phyloP scores from a whole-genome alignment of 2,329 filamentous ascomycete species.

The Fusarium torreyae region DNA sequence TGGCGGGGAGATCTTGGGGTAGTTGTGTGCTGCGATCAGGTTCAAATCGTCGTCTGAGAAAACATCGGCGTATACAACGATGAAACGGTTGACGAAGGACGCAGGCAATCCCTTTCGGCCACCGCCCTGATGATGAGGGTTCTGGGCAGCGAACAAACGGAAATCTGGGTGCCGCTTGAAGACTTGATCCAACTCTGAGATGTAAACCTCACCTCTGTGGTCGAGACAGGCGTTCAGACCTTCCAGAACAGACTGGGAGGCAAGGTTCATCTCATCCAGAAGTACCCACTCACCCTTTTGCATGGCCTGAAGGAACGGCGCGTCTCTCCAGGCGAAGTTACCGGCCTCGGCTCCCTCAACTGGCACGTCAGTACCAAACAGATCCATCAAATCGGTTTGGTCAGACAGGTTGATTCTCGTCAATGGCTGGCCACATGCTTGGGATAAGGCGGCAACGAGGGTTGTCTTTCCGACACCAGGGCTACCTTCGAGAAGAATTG shows the following conservation, averaged over 20 bases:
- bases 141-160: constrained; percentile 96
- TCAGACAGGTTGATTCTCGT: constrained; percentile 98
- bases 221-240: constrained; percentile 97
- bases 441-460: constrained; percentile 86
- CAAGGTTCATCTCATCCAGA: constrained; percentile 98
- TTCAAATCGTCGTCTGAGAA: constrained; percentile 86
- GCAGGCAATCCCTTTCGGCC: constrained; percentile 94
- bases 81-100: constrained; percentile 98
- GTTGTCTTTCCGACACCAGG: constrained; percentile 99
- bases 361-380: constrained; percentile 97
- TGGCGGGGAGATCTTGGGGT: constrained; percentile 72
- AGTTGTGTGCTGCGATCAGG: constrained; percentile 85
- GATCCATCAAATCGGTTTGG: constrained; percentile 96
- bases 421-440: constrained; percentile 83
- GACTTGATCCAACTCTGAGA: constrained; percentile 94
- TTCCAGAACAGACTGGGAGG: constrained; percentile 96
- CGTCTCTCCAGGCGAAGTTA: constrained; percentile 95
- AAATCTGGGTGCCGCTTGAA: constrained; percentile 93
- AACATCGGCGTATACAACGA: constrained; percentile 95
- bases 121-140: constrained; percentile 96
- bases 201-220: constrained; percentile 94
- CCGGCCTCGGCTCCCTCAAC: constrained; percentile 93
- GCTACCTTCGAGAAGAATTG: constrained; percentile 94
- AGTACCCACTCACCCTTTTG: constrained; percentile 97
- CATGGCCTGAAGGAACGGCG: constrained; percentile 96